These are phyloP conservation scores for Solanum microdontum DNA, from an alignment of 257 asterid species.

Conservation along the genomic window DNA sequence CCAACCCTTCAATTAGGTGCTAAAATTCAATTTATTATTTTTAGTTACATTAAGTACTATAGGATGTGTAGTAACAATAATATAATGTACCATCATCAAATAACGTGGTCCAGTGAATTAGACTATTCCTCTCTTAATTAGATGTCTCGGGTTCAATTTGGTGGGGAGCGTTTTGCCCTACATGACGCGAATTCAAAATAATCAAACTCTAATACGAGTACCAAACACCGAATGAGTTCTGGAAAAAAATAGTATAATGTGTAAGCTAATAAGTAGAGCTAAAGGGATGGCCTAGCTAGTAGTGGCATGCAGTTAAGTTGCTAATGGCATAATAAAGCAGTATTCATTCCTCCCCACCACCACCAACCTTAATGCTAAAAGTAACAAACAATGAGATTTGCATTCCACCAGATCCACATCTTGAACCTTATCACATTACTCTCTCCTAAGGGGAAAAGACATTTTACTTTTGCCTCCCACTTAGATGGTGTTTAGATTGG, in stretches of 20 bases:
- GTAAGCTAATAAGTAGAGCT: not conserved
- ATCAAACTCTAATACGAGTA: not conserved
- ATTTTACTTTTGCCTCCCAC: not conserved
- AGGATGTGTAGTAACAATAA: not conserved
- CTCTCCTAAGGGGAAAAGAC: not conserved
- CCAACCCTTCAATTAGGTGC: not conserved
- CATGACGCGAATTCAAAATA: no score
- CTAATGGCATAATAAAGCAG: not conserved
- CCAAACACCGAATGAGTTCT: not conserved
- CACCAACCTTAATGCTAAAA: slow-evolving; percentile 4
- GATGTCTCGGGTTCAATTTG: not conserved
- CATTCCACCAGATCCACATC: slow-evolving; percentile 46
- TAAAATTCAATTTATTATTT: not conserved
- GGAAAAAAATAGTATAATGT: not conserved
- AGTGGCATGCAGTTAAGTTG: not conserved
- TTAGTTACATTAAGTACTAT: not conserved
- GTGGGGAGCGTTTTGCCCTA: not conserved
- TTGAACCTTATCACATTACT: slow-evolving; percentile 35
- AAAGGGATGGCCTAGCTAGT: not conserved
- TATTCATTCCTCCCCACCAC: not conserved
- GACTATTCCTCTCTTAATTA: no score
- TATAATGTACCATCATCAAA: not conserved
- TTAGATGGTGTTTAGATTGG: not conserved
- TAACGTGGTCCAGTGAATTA: not conserved
- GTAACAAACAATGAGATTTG: slow-evolving; percentile 19